These are phyloP conservation scores for Monosporozyma unispora DNA, from an alignment of 805 yeast species.

Conservation along the genomic window DNA sequence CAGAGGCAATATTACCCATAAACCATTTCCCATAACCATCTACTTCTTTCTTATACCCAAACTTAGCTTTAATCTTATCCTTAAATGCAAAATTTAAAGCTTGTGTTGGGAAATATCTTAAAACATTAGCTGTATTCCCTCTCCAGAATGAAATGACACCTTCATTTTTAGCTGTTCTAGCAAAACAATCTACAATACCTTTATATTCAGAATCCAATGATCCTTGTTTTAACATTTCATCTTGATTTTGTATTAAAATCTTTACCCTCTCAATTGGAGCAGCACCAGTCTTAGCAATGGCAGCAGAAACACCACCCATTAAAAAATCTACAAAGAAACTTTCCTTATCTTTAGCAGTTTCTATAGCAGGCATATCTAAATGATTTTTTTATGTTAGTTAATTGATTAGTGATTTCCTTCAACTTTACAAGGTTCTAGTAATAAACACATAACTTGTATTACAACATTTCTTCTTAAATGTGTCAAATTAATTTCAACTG, in stretches of 20 bases:
- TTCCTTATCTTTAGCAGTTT: neutral
- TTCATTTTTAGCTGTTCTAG: slow-evolving; percentile 87
- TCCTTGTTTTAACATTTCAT: slow-evolving; percentile 97
- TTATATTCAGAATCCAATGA: slow-evolving; percentile 77
- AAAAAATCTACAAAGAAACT: slow-evolving; percentile 46
- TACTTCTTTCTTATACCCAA: slow-evolving; percentile 87
- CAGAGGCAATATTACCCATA: slow-evolving; percentile 93
- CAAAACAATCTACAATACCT: slow-evolving; percentile 92
- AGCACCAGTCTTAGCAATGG: slow-evolving; percentile 95
- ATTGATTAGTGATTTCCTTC: neutral
- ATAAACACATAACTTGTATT: no score
- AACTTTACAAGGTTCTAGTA: no score
- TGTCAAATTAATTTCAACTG: neutral
- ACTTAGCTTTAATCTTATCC: slow-evolving; percentile 91
- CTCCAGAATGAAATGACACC: slow-evolving; percentile 95
- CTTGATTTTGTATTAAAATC: slow-evolving; percentile 94
- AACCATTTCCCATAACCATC: slow-evolving; percentile 88
- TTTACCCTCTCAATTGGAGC: slow-evolving; percentile 97
- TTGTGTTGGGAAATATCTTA: slow-evolving; percentile 99
- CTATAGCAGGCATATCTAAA: neutral
- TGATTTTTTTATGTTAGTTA: neutral
- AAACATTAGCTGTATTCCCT: slow-evolving; percentile 98
- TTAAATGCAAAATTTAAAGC: slow-evolving; percentile 98
- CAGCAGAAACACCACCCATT: slow-evolving; percentile 97
- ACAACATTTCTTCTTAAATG: neutral